Evolutionary conservation across 176 grass and related monocot genomes (phyloP).

Genomic region (Oropetium thomaeum): DNA sequence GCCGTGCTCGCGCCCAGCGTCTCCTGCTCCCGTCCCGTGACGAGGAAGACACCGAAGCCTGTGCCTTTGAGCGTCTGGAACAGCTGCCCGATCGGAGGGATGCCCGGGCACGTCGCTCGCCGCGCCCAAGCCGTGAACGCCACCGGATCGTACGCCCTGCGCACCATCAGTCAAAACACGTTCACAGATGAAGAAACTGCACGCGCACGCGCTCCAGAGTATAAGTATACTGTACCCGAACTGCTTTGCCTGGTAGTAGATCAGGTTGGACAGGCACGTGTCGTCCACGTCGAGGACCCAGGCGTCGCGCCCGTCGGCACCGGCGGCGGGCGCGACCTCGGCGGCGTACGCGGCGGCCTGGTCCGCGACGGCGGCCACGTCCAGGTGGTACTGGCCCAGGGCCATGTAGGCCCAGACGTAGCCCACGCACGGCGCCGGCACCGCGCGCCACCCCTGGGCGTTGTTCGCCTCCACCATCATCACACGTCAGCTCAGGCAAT

Average conservation of each 20-base stretch:
- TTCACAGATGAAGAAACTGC: too few species aligned
- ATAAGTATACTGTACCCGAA: conserved; percentile 69
- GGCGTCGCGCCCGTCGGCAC: conserved; percentile 53
- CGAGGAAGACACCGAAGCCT: conserved; percentile 62
- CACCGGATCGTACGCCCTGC: conserved; percentile 55
- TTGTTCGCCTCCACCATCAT: conserved; percentile 84
- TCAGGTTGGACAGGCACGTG: conserved; percentile 78
- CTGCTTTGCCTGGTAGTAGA: conserved; percentile 58
- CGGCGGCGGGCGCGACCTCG: not conserved
- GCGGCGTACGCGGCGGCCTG: conserved; percentile 44
- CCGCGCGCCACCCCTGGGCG: conserved; percentile 52
- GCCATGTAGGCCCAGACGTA: conserved; percentile 69
- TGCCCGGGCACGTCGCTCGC: conserved; percentile 51
- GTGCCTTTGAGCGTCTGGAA: conserved; percentile 43
- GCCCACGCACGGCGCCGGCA: conserved; percentile 53
- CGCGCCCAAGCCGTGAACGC: conserved; percentile 76
- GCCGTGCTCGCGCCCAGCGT: conserved; percentile 39
- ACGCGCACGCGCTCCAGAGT: too few species aligned
- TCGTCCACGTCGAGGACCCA: conserved; percentile 93
- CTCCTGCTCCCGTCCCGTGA: conserved; percentile 66
- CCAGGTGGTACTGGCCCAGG: conserved; percentile 61
- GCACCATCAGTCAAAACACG: not conserved
- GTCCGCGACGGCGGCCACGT: conserved; percentile 41
- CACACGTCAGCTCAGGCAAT: conserved; percentile 75
- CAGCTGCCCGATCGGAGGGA: conserved; percentile 45